Percentiles rank a stretch among this genome's conserved stretches.
phyloP scores from a whole-genome alignment of 2,329 filamentous ascomycete species.

The Sclerotinia nivalis region DNA sequence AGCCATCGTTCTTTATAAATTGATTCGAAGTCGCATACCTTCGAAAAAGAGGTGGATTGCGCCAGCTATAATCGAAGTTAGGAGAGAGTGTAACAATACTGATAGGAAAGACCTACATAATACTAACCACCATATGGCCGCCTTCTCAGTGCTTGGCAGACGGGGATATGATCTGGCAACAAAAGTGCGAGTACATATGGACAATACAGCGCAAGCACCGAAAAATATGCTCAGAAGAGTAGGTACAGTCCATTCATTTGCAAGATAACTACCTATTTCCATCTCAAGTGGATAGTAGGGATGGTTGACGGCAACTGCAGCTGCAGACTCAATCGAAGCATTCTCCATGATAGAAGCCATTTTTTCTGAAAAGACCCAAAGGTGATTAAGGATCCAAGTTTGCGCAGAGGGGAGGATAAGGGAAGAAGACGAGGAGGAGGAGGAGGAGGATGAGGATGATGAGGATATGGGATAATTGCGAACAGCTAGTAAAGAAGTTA shows the following conservation, averaged over 20 bases:
- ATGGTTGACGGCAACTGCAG: conserved; percentile 46
- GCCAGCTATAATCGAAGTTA: conserved; percentile 32
- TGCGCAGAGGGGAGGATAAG: neutral
- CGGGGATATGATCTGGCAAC: conserved; percentile 55
- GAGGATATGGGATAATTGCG: neutral
- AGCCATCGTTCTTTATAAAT: neutral
- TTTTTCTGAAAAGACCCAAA: conserved; percentile 14
- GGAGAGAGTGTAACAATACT: neutral
- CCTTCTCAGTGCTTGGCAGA: conserved; percentile 55
- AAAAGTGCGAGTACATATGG: conserved; percentile 56
- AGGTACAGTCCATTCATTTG: conserved; percentile 63
- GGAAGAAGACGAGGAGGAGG: neutral
- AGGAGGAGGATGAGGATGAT: neutral
- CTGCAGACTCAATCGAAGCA: conserved; percentile 25
- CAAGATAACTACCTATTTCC: conserved; percentile 61
- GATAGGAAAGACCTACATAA: conserved; percentile 55
- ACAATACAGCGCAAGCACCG: conserved; percentile 55
- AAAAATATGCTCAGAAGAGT: conserved; percentile 62
- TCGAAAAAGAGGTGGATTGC: conserved; percentile 40
- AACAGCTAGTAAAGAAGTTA: conserved; percentile 13
- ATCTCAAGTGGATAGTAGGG: conserved; percentile 72
- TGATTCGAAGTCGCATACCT: conserved; percentile 36
- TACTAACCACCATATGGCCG: conserved; percentile 72
- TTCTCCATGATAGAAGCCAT: conserved; percentile 33
- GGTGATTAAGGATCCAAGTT: neutral